These are phyloP conservation scores for Colletotrichum lini DNA, from an alignment of 2,329 filamentous ascomycete genomes.

Conservation along the genomic window DNA sequence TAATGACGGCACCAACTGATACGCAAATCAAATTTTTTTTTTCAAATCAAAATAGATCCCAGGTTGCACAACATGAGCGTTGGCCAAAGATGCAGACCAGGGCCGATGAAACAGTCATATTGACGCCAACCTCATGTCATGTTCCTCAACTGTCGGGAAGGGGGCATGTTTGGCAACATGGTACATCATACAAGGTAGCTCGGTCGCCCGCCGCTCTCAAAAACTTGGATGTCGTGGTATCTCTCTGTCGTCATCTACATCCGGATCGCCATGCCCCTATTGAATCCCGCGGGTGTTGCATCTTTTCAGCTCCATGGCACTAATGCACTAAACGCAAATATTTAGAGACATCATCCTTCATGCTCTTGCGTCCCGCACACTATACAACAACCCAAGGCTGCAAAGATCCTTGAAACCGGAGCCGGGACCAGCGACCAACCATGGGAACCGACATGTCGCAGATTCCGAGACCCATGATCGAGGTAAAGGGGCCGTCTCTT, in stretches of 20 bases:
- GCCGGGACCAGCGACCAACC: background rate
- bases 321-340: conserved; percentile 34
- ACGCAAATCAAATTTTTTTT: no score
- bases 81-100: background rate
- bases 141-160: background rate
- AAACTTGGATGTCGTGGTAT: background rate
- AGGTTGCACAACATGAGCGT: background rate
- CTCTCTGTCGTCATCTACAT: conserved; percentile 1
- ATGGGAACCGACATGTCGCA: conserved; percentile 32
- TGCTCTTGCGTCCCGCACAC: background rate
- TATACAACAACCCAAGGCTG: background rate
- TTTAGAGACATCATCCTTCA: conserved; percentile 17
- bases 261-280: conserved; percentile 20
- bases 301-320: conserved; percentile 24
- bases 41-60: background rate
- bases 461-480: conserved; percentile 30
- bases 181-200: background rate
- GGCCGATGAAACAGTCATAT: background rate
- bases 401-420: conserved; percentile 3
- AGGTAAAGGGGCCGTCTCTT: conserved; percentile 3
- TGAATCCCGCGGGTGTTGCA: background rate
- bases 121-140: background rate
- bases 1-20: no score
- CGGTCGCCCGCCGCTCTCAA: conserved; percentile 5
- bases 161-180: background rate